Evolutionary conservation across 768 basidiomycete genomes (phyloP).

Genomic region (Phylloporus scabripes): DNA sequence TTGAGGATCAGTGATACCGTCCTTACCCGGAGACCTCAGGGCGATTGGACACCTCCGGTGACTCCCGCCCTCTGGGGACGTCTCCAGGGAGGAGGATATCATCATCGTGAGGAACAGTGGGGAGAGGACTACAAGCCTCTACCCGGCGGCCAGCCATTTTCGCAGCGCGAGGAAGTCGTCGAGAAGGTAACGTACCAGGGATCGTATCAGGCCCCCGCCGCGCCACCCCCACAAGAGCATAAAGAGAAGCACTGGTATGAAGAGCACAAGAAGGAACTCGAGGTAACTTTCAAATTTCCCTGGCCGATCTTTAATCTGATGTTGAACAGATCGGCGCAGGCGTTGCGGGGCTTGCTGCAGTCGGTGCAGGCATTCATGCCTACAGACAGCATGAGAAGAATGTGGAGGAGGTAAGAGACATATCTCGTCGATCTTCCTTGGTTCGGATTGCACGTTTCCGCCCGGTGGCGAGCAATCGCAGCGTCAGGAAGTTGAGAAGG

Average conservation of each 20-base stretch:
- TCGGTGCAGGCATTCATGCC: no score
- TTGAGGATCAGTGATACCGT: not conserved
- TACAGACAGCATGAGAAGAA: no score
- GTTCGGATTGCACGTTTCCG: constrained; percentile 11
- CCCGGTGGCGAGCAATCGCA: constrained; percentile 22
- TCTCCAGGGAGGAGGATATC: constrained; percentile 31
- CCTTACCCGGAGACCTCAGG: constrained; percentile 30
- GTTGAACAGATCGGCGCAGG: no score
- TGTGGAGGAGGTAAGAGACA: no score
- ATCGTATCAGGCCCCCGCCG: constrained; percentile 11
- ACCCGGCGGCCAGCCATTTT: constrained; percentile 14
- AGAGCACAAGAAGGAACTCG: constrained; percentile 49
- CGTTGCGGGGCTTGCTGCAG: no score
- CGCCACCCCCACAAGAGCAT: constrained; percentile 9
- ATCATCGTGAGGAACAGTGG: constrained; percentile 18
- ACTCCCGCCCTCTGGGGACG: constrained; percentile 69
- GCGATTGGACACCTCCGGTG: constrained; percentile 59
- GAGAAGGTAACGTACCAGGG: constrained; percentile 9
- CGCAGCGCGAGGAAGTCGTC: constrained; percentile 23
- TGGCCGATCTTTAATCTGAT: no score
- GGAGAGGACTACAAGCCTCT: constrained; percentile 13
- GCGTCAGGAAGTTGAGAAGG: constrained; percentile 19
- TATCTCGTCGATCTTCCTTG: no score
- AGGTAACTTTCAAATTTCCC: constrained; percentile 30
- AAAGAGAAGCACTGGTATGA: constrained; percentile 52